Evolutionary conservation across 2,329 filamentous ascomycete species (phyloP).

Genomic region (Capronia americana): DNA sequence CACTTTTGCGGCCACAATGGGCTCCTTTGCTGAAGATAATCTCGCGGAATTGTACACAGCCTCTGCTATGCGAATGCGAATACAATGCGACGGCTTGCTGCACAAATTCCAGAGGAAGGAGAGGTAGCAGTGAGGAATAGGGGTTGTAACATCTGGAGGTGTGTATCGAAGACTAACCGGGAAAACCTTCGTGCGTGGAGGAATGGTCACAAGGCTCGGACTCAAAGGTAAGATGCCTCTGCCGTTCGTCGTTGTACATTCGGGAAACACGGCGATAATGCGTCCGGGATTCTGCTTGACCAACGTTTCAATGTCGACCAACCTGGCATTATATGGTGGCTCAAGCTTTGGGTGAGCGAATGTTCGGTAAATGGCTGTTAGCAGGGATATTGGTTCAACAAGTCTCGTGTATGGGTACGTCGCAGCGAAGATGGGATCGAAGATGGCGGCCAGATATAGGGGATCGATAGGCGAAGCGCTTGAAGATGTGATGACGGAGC

Average conservation of each 20-base stretch:
- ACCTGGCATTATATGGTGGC: constrained; percentile 53
- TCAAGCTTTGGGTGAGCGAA: constrained; percentile 65
- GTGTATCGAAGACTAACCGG: constrained; percentile 90
- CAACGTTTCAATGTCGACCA: constrained; percentile 69
- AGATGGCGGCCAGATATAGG: constrained; percentile 92
- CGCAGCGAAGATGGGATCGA: constrained; percentile 91
- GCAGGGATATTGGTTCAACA: constrained; percentile 77
- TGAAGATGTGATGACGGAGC: constrained; percentile 84
- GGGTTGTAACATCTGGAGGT: constrained; percentile 87
- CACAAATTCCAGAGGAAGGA: constrained; percentile 86
- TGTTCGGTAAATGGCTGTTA: constrained; percentile 75
- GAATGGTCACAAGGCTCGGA: constrained; percentile 73
- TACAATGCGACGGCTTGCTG: constrained; percentile 82
- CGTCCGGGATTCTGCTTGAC: constrained; percentile 72
- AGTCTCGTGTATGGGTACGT: constrained; percentile 77
- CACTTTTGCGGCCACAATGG: constrained; percentile 30
- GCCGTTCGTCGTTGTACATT: constrained; percentile 93
- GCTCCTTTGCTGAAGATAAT: constrained; percentile 9
- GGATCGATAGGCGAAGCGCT: constrained; percentile 93
- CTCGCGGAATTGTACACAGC: constrained; percentile 55
- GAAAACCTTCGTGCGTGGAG: constrained; percentile 76
- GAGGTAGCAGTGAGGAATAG: constrained; percentile 75
- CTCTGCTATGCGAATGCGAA: constrained; percentile 88
- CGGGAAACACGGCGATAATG: constrained; percentile 86
- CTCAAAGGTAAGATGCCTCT: constrained; percentile 85